A percentile compares a stretch with the other conserved stretches of the same genome.
Evolutionary conservation across 305 asterid genomes (phyloP).

Genomic region (Fraxinus sp.): DNA sequence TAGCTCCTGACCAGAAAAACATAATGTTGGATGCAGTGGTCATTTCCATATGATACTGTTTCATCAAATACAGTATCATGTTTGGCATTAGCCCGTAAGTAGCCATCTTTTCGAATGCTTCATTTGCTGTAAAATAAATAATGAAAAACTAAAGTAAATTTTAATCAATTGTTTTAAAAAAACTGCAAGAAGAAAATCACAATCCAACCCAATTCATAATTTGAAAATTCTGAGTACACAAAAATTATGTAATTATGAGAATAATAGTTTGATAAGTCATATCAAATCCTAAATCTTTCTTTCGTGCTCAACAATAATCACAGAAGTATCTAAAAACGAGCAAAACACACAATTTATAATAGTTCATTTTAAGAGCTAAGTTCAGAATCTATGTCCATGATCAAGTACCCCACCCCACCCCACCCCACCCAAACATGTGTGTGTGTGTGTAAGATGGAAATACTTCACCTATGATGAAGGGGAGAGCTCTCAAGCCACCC

Average conservation of each 20-base stretch:
- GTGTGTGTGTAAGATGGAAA: not conserved
- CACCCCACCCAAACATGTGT: not conserved
- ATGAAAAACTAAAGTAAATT: not conserved
- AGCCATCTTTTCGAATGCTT: conserved; percentile 61
- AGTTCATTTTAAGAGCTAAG: not conserved
- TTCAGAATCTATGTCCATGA: not conserved
- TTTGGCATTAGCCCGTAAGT: conserved; percentile 45
- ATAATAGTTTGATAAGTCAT: not conserved
- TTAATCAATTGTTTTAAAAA: not conserved
- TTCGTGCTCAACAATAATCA: not conserved
- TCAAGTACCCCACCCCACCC: not conserved
- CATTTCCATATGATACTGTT: conserved; percentile 49
- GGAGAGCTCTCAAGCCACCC: conserved; percentile 54
- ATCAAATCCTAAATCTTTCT: not conserved
- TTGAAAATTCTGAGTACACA: not conserved
- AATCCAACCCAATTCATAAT: not conserved
- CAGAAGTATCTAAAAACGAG: not conserved
- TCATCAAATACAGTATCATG: conserved; percentile 58
- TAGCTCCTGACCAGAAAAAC: conserved; percentile 55
- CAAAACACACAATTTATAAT: not conserved
- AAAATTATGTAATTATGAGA: not conserved
- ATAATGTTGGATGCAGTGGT: conserved; percentile 42
- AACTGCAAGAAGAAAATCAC: not conserved
- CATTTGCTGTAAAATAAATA: conserved; percentile 35
- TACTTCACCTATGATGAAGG: conserved; percentile 43